These are phyloP conservation scores for Lactarius evosmus DNA, from an alignment of 768 basidiomycete species.

Conservation along the genomic window DNA sequence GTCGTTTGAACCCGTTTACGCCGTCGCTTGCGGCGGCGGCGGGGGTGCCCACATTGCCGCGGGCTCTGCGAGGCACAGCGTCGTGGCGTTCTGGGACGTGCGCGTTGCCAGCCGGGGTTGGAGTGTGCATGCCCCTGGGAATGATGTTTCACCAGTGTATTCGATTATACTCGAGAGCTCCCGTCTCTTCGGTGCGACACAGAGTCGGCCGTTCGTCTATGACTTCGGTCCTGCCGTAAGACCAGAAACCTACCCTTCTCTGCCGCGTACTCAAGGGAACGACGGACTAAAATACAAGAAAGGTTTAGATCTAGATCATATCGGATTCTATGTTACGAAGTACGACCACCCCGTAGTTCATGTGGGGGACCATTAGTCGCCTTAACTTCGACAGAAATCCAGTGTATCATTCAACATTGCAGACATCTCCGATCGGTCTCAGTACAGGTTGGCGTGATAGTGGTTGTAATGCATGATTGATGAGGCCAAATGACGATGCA, in stretches of 20 bases:
- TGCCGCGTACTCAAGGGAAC: constrained; percentile 29
- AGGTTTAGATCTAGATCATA: constrained; percentile 35
- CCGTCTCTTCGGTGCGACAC: constrained; percentile 73
- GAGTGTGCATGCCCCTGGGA: constrained; percentile 78
- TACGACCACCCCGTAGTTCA: constrained; percentile 37
- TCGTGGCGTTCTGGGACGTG: constrained; percentile 82
- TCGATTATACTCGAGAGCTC: constrained; percentile 70
- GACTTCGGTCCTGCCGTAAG: constrained; percentile 72
- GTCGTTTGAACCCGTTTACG: constrained; percentile 71
- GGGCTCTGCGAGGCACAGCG: constrained; percentile 71
- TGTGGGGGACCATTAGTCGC: constrained; percentile 14
- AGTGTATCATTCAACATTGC: constrained; percentile 17
- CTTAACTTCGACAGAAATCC: neutral
- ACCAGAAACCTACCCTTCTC: constrained; percentile 50
- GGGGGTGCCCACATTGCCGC: constrained; percentile 63
- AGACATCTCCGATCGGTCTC: constrained; percentile 13
- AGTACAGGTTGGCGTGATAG: constrained; percentile 18
- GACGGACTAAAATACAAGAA: constrained; percentile 38
- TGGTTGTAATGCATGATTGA: constrained; percentile 19
- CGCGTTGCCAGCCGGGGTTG: constrained; percentile 60
- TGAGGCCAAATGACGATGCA: constrained; percentile 20
- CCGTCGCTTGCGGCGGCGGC: constrained; percentile 72
- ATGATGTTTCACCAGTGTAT: constrained; percentile 78
- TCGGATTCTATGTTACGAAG: constrained; percentile 52
- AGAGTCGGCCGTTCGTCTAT: constrained; percentile 71